Conservation (phyloP, 768 basidiomycete genomes). For the Trametopsis cervina region DNA sequence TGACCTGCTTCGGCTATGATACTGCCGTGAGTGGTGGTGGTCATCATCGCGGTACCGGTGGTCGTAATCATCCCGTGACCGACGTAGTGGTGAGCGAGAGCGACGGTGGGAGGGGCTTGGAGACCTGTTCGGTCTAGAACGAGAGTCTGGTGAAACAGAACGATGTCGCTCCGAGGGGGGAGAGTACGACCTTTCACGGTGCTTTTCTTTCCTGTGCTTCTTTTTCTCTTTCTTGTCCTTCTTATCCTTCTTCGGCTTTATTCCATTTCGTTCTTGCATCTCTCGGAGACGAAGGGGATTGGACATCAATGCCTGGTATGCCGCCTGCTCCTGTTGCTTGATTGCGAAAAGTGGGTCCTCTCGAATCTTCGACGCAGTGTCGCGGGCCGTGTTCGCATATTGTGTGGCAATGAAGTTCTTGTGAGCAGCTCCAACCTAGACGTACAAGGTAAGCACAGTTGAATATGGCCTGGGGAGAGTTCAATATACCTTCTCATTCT, state of each 20-base stretch:
- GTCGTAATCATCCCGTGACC: slow-evolving; percentile 26
- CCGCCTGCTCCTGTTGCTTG: slow-evolving; percentile 95
- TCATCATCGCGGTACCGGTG: slow-evolving; percentile 13
- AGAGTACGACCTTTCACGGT: slow-evolving; percentile 20
- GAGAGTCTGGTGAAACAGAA: slow-evolving; percentile 24
- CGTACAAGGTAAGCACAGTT: no score
- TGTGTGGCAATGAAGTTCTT: slow-evolving; percentile 93
- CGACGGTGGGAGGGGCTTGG: slow-evolving; percentile 40
- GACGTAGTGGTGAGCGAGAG: slow-evolving; percentile 30
- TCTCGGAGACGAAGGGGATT: slow-evolving; percentile 82
- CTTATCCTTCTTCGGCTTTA: slow-evolving; percentile 74
- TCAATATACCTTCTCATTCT: slow-evolving; percentile 73
- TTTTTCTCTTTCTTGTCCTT: slow-evolving; percentile 56
- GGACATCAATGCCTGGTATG: slow-evolving; percentile 77
- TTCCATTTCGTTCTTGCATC: slow-evolving; percentile 75
- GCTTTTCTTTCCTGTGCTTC: slow-evolving; percentile 34
- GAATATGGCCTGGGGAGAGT: slow-evolving; percentile 12
- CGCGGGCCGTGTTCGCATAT: slow-evolving; percentile 86
- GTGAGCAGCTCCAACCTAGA: slow-evolving; percentile 74
- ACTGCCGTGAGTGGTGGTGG: slow-evolving; percentile 3
- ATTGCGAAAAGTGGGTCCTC: slow-evolving; percentile 97
- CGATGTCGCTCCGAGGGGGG: slow-evolving; percentile 26
- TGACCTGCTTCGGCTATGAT: slow-evolving; percentile 26
- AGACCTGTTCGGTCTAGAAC: slow-evolving; percentile 30
- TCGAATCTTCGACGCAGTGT: slow-evolving; percentile 88